Percentiles rank a stretch among this genome's conserved stretches.
These are phyloP conservation scores for Berkeleyomyces rouxiae DNA, from an alignment of 2,329 filamentous ascomycete genomes.

Conservation along the genomic window DNA sequence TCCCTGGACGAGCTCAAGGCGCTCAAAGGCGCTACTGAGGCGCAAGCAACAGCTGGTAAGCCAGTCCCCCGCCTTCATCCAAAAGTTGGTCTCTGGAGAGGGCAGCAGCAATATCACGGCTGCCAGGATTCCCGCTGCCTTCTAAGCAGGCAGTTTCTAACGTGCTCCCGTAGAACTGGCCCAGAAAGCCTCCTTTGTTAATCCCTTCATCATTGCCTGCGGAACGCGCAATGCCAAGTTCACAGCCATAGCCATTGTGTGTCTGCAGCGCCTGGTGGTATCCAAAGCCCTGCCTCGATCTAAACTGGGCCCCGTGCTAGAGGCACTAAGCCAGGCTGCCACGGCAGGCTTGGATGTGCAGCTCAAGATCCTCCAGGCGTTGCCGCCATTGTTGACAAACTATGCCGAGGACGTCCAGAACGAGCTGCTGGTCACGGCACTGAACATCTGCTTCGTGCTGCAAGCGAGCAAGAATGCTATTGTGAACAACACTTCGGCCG, in stretches of 20 bases:
- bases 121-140: not conserved
- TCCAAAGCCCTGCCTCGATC: constrained; percentile 62
- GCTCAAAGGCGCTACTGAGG: constrained; percentile 57
- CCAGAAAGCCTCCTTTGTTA: constrained; percentile 67
- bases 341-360: constrained; percentile 75
- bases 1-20: constrained; percentile 77
- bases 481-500: constrained; percentile 87
- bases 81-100: constrained; percentile 5
- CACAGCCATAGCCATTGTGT: constrained; percentile 71
- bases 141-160: not conserved
- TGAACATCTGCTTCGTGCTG: constrained; percentile 83
- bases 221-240: constrained; percentile 81
- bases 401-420: constrained; percentile 70
- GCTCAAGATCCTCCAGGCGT: constrained; percentile 82
- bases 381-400: constrained; percentile 80
- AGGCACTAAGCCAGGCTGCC: constrained; percentile 73
- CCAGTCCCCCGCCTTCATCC: constrained; percentile 5
- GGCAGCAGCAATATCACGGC: too few relatives aligned
- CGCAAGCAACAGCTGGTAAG: constrained; percentile 54
- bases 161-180: constrained; percentile 49
- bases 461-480: constrained; percentile 85
- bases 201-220: constrained; percentile 88
- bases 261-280: constrained; percentile 76
- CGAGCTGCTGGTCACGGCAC: constrained; percentile 59
- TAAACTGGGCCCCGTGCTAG: constrained; percentile 70